Base-by-base conservation (phyloP, 495 filamentous ascomycete species). In the Bryoglossum gracile region DNA sequence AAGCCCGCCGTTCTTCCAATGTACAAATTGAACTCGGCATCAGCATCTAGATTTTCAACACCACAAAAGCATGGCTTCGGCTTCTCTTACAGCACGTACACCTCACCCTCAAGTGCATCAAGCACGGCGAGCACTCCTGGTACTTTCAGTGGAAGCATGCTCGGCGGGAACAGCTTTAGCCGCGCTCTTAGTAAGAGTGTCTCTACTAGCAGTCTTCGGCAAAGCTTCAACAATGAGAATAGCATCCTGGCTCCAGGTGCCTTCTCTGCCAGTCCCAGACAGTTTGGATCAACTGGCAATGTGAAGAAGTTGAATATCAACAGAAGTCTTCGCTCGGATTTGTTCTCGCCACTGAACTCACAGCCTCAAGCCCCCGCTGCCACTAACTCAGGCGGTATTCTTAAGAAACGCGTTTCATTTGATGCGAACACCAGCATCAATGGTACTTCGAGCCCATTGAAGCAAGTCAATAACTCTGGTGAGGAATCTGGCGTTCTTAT, bases 281-380 rank as follows among this genome's bases (percentile, higher is more conserved):
- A 79, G 24, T 74, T 78, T 36, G 79, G 75, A 8, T 80, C 70
- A 48, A 69, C 71, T 26, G 80, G 81, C 24, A 87, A 76, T 60
- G 68, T 96, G 58, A 95, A 95, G 72, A 87, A 84, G 54, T 74
- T 98, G 41, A 81, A 88, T 24, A 95, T 98, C 60, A 87, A 95
- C 57, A 84, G 86, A 47, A 84, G 81, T 54, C 69, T 97, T 61
- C 80, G 76, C n/a, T 83, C 77, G 44, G 87, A 92, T 64, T 67
- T 94, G 3, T 91, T 89, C 66, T 72, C 71, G 4, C 71, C 76
- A 4, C 72, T 73, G 13, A 33, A 62, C 51, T 70, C 74, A 39
- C 53, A 59, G 8, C 68, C 74, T 24, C n/a, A n/a, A n/a, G n/a
- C n/a, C n/a, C 61, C 63, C 13, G 9, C 49, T 16, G 23, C 51